These are phyloP conservation scores for Daldinia sp. DNA, from an alignment of 2,329 filamentous ascomycete genomes.

Conservation along the genomic window DNA sequence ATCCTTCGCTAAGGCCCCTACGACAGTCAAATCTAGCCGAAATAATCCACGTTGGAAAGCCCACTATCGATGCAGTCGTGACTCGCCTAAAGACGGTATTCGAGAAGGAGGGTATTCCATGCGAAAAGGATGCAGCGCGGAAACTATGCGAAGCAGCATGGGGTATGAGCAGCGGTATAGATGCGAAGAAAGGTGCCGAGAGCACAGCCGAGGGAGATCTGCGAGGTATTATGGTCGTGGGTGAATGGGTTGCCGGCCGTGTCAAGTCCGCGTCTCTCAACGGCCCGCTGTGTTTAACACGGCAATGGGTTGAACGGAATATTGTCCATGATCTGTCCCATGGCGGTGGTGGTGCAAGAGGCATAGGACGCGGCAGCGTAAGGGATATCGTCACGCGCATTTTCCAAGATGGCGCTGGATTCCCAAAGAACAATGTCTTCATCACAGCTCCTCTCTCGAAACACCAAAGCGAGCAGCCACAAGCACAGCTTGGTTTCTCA, in stretches of 20 bases:
- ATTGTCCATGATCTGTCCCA: conserved; percentile 75
- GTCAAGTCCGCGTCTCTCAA: conserved; percentile 64
- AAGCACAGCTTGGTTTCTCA: conserved; percentile 74
- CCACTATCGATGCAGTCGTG: conserved; percentile 87
- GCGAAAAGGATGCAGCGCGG: conserved; percentile 89
- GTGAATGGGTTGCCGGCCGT: conserved; percentile 85
- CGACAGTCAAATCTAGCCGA: conserved; percentile 89
- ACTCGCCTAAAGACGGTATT: conserved; percentile 85
- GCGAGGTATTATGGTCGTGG: conserved; percentile 85
- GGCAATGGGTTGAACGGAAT: conserved; percentile 81
- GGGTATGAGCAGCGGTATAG: conserved; percentile 80
- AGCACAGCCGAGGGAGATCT: conserved; percentile 79
- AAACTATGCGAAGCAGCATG: conserved; percentile 86
- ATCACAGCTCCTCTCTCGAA: conserved; percentile 57
- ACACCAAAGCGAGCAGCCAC: conserved; percentile 65
- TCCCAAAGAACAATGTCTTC: conserved; percentile 69
- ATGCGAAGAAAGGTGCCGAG: conserved; percentile 75
- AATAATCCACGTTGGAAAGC: conserved; percentile 90
- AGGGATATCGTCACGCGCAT: conserved; percentile 83
- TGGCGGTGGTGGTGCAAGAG: conserved; percentile 77
- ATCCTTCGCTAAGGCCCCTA: conserved; percentile 85
- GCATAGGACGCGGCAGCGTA: conserved; percentile 76
- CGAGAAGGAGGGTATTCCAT: conserved; percentile 86
- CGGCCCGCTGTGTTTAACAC: conserved; percentile 67
- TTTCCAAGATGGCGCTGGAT: conserved; percentile 83